phyloP scores from a whole-genome alignment of 345 rosid species.

The Psidium guajava region DNA sequence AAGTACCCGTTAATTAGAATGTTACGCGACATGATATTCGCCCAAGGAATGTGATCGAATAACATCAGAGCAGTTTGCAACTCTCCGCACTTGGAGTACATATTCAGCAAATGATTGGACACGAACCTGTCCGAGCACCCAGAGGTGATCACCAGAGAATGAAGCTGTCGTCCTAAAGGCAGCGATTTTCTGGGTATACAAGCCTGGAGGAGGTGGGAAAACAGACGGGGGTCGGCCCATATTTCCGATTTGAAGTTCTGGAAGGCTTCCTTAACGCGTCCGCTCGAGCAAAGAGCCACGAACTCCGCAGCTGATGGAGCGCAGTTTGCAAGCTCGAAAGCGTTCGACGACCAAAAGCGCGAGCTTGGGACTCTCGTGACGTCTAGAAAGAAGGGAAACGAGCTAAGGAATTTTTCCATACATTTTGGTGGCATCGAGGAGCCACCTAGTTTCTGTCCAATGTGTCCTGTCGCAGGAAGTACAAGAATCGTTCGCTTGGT shows the following conservation, averaged over 20 bases:
- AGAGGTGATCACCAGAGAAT: constrained; percentile 45
- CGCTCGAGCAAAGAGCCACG: constrained; percentile 34
- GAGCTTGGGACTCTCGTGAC: not conserved
- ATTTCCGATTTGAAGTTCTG: constrained; percentile 26
- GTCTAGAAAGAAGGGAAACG: not conserved
- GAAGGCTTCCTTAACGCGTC: constrained; percentile 51
- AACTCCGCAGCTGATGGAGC: constrained; percentile 13
- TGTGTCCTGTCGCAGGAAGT: not conserved
- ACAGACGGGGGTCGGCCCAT: constrained; percentile 51
- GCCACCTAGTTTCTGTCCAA: not conserved
- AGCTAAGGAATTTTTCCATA: not conserved
- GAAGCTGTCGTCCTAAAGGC: constrained; percentile 49
- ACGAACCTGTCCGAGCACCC: constrained; percentile 66
- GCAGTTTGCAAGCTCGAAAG: not conserved
- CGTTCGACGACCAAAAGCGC: constrained; percentile 14
- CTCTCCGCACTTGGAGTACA: constrained; percentile 62
- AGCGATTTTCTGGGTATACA: constrained; percentile 36
- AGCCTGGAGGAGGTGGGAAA: constrained; percentile 38
- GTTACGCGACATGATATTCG: constrained; percentile 70
- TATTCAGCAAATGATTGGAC: constrained; percentile 57
- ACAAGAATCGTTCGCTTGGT: not conserved
- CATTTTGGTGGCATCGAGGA: not conserved
- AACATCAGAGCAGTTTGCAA: constrained; percentile 24
- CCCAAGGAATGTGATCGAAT: constrained; percentile 34
- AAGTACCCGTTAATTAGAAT: constrained; percentile 49